Base-by-base conservation (phyloP, 495 filamentous ascomycete genomes). In the Beverwykella pulmonaria region DNA sequence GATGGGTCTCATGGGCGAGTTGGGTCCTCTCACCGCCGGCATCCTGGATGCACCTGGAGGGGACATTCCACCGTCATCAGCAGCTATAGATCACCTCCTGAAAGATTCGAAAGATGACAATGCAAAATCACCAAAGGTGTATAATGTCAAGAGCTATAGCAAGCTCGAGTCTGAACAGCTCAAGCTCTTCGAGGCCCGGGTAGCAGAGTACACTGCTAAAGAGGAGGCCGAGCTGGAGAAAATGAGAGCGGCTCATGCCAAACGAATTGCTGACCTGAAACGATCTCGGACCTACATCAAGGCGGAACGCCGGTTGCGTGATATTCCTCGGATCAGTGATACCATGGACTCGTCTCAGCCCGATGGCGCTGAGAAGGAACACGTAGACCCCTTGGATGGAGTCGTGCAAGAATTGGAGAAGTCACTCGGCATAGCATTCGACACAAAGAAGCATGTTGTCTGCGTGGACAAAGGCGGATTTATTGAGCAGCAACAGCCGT, bases 1-100 rank as follows among this genome's bases (percentile, higher is more conserved):
- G 0, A 77, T 97, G 2, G 94, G 94, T 5, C 84, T 92, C 6
- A 91, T 89, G 74, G 94, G 94, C 14, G 90, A 92, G 74, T 86
- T 98, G 15, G 87, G 90, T 44, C 81, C 82, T 1, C 79, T 98
- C 17, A 97, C 94, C 0, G 85, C 85, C 12, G 93, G 91, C 14
- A 87, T 97, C 49, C 86, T 86, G 48, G 87, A 92, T 74, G 83
- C 87, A 1, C 81, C 86, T 20, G 75, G 75, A 14, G 70, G 26
- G 53, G 20, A 75, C 62, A 10, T 26, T 30, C 48, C 47, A 50
- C 57, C 59, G 41, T 54, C 41, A 44, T 15, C 39, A n/a, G 17
- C 39, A 10, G 17, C 39, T n/a, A n/a, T n/a, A 44, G 39, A 9
- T 44, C 15, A 15, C 39, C 39, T 7, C 17, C 39, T 44, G 39